Base-by-base conservation (phyloP, 2,329 filamentous ascomycete genomes). In the Fusarium buxicola region DNA sequence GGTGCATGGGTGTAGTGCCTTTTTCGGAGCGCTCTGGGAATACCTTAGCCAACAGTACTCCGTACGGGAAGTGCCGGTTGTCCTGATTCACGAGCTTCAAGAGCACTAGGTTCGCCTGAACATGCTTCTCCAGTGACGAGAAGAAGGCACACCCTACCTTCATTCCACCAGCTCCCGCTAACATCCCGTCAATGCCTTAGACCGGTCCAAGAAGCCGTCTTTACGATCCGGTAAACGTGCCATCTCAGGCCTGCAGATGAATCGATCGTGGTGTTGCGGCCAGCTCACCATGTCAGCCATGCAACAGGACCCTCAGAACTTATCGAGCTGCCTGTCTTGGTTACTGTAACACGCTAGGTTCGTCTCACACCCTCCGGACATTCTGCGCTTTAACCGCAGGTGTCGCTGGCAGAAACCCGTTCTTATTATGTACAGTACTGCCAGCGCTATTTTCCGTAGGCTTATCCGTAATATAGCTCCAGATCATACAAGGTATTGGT, bases 261-360 rank as follows among this genome's bases (percentile, higher is more conserved):
- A 60, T 63, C 52, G 61, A 70, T 69, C 65, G 60, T 52, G 58
- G 59, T 64, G 57, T 53, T 63, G 63, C 45, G 50, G 50, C 56
- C 68, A 59, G 48, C 55, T 64, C 50, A 68, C 58, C 57, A 55
- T 60, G 58, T 50, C 54, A 55, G 63, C 58, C 55, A 63, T 69
- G 65, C 68, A 68, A 47, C 61, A 61, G 49, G 55, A 55, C 58
- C 68, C 63, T 63, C 41, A 36, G 50, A 45, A 47, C 41, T 34
- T 39, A 63, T 36, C 44, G 50, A 68, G 60, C 67, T 68, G 64
- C 67, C 65, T 69, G 47, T 65, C 59, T 58, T 56, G 57, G 65
- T 62, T 58, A n/a, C n/a, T n/a, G n/a, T n/a, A 66, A 58, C 30
- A 40, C 25, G 32, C 28, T 54, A 24, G 15, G 27, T 27, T 25